phyloP scores from a whole-genome alignment of 345 rosid species.

The Passiflora organensis region DNA sequence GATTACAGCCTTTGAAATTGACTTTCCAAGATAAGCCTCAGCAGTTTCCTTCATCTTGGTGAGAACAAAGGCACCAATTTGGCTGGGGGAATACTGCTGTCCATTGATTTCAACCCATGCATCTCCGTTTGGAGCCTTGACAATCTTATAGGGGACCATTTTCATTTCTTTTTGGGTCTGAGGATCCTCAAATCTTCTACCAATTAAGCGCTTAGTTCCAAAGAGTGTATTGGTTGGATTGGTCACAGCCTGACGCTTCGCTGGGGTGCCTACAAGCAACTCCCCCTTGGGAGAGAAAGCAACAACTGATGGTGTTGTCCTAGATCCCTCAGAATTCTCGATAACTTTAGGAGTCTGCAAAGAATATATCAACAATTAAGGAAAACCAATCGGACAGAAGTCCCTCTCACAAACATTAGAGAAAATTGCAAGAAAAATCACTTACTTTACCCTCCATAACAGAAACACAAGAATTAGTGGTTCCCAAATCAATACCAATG shows the following conservation, averaged over 20 bases:
- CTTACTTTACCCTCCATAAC: constrained; percentile 96
- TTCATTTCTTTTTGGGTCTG: constrained; percentile 36
- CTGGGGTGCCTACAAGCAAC: constrained; percentile 36
- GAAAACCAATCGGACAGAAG: no score
- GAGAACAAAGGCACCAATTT: constrained; percentile 29
- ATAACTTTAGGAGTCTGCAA: constrained; percentile 31
- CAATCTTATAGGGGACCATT: constrained; percentile 37
- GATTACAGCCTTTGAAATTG: constrained; percentile 28
- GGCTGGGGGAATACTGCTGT: constrained; percentile 36
- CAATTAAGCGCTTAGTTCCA: constrained; percentile 33
- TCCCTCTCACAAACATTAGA: neutral
- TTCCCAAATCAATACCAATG: constrained; percentile 94
- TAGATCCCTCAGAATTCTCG: constrained; percentile 35
- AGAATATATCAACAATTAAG: neutral
- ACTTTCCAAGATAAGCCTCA: constrained; percentile 29
- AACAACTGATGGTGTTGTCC: constrained; percentile 34
- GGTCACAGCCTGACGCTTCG: constrained; percentile 36
- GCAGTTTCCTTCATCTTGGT: constrained; percentile 38
- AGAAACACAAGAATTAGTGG: constrained; percentile 96
- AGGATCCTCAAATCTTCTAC: constrained; percentile 30
- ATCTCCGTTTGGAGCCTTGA: constrained; percentile 33
- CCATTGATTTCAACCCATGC: constrained; percentile 36
- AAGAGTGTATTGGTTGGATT: constrained; percentile 32
- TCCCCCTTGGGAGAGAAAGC: constrained; percentile 30
- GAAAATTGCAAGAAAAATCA: neutral